Conservation (phyloP, 2,329 filamentous ascomycete genomes). For the Talaromyces islandicus region DNA sequence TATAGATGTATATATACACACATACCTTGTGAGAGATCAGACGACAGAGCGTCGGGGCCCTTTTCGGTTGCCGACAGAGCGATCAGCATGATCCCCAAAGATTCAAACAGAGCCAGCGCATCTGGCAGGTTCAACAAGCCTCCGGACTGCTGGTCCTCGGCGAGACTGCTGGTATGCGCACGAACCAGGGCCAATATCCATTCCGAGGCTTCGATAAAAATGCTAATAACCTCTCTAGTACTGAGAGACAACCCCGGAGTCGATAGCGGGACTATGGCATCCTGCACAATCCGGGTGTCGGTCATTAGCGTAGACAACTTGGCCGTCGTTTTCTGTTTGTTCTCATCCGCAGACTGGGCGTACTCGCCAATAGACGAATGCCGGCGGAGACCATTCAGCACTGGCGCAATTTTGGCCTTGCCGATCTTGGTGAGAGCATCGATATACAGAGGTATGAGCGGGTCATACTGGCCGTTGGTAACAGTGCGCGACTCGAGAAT, state of each 20-base stretch:
- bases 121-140: conserved; percentile 31
- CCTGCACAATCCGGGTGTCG: conserved; percentile 37
- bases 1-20: neutral
- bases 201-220: conserved; percentile 27
- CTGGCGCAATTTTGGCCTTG: conserved; percentile 26
- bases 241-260: conserved; percentile 26
- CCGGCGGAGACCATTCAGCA: conserved; percentile 27
- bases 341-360: conserved; percentile 2
- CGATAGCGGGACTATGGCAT: conserved; percentile 34
- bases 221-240: conserved; percentile 23
- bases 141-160: conserved; percentile 20
- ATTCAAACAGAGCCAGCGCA: conserved; percentile 36
- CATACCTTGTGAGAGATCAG: conserved; percentile 28
- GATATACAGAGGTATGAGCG: conserved; percentile 36
- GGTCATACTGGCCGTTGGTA: conserved; percentile 34
- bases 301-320: conserved; percentile 31
- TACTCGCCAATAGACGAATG: conserved; percentile 30
- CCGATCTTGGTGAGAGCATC: conserved; percentile 31
- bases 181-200: conserved; percentile 34
- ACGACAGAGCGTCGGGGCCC: conserved; percentile 30
- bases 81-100: conserved; percentile 35
- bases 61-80: conserved; percentile 31
- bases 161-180: conserved; percentile 26
- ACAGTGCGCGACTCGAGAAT: conserved; percentile 28
- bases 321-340: conserved; percentile 6